Conservation (phyloP, 2,329 filamentous ascomycete species). For the Eutypa lata region DNA sequence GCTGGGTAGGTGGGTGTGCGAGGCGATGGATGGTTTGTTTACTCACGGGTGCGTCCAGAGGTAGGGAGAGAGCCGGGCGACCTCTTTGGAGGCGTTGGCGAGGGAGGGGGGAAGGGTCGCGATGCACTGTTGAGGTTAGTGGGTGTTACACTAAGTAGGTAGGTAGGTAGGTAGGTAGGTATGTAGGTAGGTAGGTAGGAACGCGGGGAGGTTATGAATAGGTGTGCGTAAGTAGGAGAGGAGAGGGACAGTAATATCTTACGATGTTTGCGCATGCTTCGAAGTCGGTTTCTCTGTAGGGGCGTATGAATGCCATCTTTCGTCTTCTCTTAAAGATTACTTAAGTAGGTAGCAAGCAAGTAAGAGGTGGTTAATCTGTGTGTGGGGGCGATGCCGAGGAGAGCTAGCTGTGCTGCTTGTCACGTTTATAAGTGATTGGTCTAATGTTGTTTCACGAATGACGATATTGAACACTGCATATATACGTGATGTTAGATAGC, state of each 20-base stretch:
- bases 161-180: neutral
- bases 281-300: constrained; percentile 36
- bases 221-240: neutral
- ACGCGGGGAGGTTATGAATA: neutral
- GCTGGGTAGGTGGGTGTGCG: too few relatives aligned
- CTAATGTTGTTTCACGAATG: too few relatives aligned
- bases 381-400: too few relatives aligned
- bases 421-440: too few relatives aligned
- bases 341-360: too few relatives aligned
- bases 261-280: constrained; percentile 41
- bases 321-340: too few relatives aligned
- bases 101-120: constrained; percentile 44
- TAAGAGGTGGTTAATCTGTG: too few relatives aligned
- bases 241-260: constrained; percentile 12
- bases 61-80: constrained; percentile 40
- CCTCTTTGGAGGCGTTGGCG: constrained; percentile 26
- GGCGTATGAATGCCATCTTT: constrained; percentile 44
- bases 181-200: neutral
- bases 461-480: too few relatives aligned
- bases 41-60: constrained; percentile 50
- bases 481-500: too few relatives aligned
- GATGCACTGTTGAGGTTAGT: constrained; percentile 36
- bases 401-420: too few relatives aligned
- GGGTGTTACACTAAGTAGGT: too few relatives aligned
- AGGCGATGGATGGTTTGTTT: too few relatives aligned